Base-by-base conservation (phyloP, 768 basidiomycete species). In the Heimioporus sp. region DNA sequence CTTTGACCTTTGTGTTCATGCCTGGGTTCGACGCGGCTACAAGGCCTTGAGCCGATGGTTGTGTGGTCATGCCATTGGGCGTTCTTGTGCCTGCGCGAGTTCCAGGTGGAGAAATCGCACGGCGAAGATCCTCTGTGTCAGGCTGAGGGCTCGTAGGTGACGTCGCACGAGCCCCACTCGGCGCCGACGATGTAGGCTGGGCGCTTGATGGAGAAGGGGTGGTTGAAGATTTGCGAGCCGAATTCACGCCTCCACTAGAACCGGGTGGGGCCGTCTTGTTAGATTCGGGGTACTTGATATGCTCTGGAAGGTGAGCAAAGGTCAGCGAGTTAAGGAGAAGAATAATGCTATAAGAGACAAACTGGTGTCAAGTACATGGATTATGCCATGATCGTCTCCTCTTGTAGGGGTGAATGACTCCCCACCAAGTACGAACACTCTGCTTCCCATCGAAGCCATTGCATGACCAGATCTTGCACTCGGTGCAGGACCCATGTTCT, bases 401-500 rank as follows among this genome's bases (percentile, higher is more conserved):
- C 83, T 84, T 35, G 80, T 68, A 15, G 86, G 80, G 36, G 85
- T 76, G 68, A 88, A 86, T 1, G 92, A 91, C 72, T 98, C 97
- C 16, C 97, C 97, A 38, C 97, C 97, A 15, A 99, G 80, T 6
- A 99, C 94, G 59, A 92, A 91, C 5, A 99, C 90, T 55, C 86
- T 82, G 43, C 86, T 80, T 30, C 91, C 92, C 65, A 90, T 86
- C 12, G 92, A 85, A 8, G 95, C 92, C 94, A 99, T 96, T n/a
- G 96, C 91, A 71, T 99, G 97, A 2, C 97, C 97, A 10, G 92
- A 95, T 45, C 97, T 81, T 3, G 92, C 91, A 37, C 79, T 86
- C 1, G 97, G 97, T 15, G 92, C 82, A 16, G 96, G 96, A 0
- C 97, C 97, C 97, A 99, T 99, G 65, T 98, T 97, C 71, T 98